Evolutionary conservation across 2,329 filamentous ascomycete species (phyloP).

Genomic region (Aspergillus texensis): DNA sequence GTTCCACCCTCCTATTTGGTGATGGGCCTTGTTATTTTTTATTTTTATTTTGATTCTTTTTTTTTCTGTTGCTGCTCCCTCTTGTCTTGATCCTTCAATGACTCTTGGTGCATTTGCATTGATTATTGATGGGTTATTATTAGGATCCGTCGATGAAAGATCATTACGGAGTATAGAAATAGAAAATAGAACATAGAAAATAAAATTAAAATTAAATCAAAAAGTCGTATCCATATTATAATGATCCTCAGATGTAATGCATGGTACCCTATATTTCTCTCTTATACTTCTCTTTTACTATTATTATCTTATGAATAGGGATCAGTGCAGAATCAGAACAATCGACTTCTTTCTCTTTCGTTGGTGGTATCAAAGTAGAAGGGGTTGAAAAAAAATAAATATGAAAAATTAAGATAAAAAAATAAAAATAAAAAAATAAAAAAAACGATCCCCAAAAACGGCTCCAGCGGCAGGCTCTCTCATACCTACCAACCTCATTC

Average conservation of each 20-base stretch:
- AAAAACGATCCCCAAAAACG: neutral
- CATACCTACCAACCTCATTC: conserved; percentile 5
- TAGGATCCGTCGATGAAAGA: neutral
- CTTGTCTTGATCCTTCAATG: neutral
- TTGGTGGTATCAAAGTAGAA: neutral
- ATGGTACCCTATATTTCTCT: neutral
- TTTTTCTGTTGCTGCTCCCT: neutral
- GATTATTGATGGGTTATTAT: conserved; percentile 5
- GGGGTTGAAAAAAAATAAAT: conserved; percentile 5
- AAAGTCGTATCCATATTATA: neutral
- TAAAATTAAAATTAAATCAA: neutral
- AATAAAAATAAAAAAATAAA: neutral
- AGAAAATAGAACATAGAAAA: neutral
- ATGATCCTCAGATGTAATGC: neutral
- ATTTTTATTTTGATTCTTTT: neutral
- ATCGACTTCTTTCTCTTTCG: neutral
- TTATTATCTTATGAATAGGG: neutral
- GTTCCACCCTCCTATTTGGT: conserved; percentile 3
- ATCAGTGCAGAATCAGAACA: neutral
- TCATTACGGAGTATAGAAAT: neutral
- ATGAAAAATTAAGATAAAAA: neutral
- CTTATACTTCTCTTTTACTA: neutral
- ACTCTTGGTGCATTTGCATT: neutral
- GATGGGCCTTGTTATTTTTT: neutral
- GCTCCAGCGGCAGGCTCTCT: conserved; percentile 1